Conservation (phyloP, 352 stramenopile species). For the Aphanomyces cochlioides region DNA sequence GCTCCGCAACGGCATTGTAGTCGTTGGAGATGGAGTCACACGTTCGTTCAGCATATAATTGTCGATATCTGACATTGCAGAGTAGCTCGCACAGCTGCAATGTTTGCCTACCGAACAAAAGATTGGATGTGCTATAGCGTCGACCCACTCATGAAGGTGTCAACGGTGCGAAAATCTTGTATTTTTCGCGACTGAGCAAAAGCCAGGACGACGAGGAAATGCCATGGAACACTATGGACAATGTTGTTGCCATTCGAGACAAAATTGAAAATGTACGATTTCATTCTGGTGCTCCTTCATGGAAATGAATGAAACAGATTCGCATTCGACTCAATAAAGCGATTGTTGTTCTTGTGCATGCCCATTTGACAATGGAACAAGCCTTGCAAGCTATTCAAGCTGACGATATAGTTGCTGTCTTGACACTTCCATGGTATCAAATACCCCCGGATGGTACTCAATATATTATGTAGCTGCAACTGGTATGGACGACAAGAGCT, state of each 20-base stretch:
- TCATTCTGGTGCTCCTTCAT: background rate
- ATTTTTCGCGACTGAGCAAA: background rate
- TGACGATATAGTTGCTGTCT: constrained; percentile 52
- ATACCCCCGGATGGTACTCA: background rate
- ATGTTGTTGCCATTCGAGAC: constrained; percentile 72
- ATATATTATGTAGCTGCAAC: constrained; percentile 44
- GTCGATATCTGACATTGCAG: constrained; percentile 7
- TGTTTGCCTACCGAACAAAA: constrained; percentile 70
- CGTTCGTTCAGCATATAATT: constrained; percentile 38
- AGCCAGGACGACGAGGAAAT: background rate
- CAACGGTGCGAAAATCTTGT: background rate
- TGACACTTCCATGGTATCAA: constrained; percentile 57
- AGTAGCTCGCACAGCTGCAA: constrained; percentile 61
- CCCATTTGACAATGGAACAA: constrained; percentile 73
- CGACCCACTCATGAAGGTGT: constrained; percentile 59
- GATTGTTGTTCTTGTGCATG: constrained; percentile 72
- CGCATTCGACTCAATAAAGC: constrained; percentile 51
- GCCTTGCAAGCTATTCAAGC: constrained; percentile 60
- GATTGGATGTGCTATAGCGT: constrained; percentile 77
- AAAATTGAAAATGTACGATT: constrained; percentile 77
- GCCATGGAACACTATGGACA: constrained; percentile 49
- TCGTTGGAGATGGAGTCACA: constrained; percentile 75
- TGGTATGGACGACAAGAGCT: constrained; percentile 71
- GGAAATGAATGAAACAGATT: constrained; percentile 1
- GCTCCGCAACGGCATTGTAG: constrained; percentile 59